Conservation (phyloP, 495 filamentous ascomycete species). For the Daldinia concentrica region DNA sequence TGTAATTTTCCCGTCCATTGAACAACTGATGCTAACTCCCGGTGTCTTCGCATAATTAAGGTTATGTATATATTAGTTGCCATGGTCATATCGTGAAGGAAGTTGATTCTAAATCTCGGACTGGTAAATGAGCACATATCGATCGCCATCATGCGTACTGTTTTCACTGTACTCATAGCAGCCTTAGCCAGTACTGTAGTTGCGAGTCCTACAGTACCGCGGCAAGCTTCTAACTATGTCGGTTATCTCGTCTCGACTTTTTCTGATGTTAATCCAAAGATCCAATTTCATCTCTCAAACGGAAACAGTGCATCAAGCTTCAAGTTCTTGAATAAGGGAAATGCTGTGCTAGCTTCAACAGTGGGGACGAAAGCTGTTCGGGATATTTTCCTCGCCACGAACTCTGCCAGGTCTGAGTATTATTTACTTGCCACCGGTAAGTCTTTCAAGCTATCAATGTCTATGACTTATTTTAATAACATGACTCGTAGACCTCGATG, state of each 20-base stretch:
- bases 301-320: constrained; percentile 47
- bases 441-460: background rate
- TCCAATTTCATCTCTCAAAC: constrained; percentile 52
- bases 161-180: background rate
- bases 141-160: constrained; percentile 11
- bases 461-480: background rate
- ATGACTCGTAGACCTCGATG: constrained; percentile 28
- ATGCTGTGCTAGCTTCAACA: constrained; percentile 48
- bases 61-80: background rate
- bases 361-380: constrained; percentile 49
- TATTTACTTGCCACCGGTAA: constrained; percentile 38
- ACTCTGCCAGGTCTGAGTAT: constrained; percentile 42
- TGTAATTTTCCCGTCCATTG: constrained; percentile 27
- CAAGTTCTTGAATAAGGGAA: constrained; percentile 47
- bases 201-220: constrained; percentile 14
- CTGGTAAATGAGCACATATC: background rate
- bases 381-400: constrained; percentile 48
- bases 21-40: background rate
- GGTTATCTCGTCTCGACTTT: constrained; percentile 53
- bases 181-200: constrained; percentile 11
- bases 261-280: constrained; percentile 46
- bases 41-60: background rate
- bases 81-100: background rate
- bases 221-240: constrained; percentile 38
- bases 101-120: background rate